Evolutionary conservation across 441 rosid species (phyloP), one percentile per base, ranked within the genome.

Genomic region (Adansonia madagascariensis): DNA sequence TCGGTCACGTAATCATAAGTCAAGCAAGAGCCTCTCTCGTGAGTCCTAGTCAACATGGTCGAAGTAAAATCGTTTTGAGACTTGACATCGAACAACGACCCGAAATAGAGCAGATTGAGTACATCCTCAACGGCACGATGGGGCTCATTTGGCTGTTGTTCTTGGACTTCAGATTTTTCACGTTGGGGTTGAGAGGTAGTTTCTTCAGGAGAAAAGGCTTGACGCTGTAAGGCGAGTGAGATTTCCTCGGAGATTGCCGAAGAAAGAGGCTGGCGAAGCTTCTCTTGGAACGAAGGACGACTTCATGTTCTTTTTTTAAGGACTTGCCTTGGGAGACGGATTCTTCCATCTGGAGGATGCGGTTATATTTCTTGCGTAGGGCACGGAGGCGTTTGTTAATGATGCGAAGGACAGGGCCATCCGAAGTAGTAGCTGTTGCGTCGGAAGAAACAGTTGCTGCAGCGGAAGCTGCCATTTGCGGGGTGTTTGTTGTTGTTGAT

Each of bases 301-400:
- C 98, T 31, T 91, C 89, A 66, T 95, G 98, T 78, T 94, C 99
- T 77, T 88, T 90, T 87, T 88, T 86, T 82, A 95, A 81, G 63
- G 87, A 43, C 77, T 92, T 95, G 0, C 99, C 99, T 46, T 90
- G 97, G 50, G 94, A 70, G 44, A 89, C 35, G 12, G 97, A 76
- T 68, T 92, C 97, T 75, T 95, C 99, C 97, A 92, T 88, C 75
- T 89, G 97, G 75, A 77, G 2, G 52, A 95, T 95, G n/a, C 98
- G 88, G 84, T 89, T 95, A 79, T 55, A 22, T 43, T 95, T 94
- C 89, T 95, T 94, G 52, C 95, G 95, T 63, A 92, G 97, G 60
- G 92, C 92, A 50, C 98, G 97, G 84, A 94, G 84, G 64, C 98
- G 99, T 78, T 95, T 95, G 94, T 82, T 94, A 85, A 95, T 83